Percentiles rank a stretch among this genome's conserved stretches.
Evolutionary conservation across 306 rosid genomes (phyloP).

Genomic region (Prunus salicina): DNA sequence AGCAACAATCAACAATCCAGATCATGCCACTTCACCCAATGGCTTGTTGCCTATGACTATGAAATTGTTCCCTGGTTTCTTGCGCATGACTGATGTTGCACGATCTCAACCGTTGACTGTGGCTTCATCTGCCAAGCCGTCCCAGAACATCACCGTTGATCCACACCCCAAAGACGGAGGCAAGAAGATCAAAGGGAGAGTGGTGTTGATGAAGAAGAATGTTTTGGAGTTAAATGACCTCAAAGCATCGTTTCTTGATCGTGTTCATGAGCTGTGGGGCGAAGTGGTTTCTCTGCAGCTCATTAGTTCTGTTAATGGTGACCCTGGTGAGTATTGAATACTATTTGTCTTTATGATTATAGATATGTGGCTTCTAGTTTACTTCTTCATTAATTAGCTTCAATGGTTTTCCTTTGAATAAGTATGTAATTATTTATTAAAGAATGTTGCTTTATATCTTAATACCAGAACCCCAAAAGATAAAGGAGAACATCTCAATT

Average conservation of each 20-base stretch:
- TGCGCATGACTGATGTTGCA: background rate
- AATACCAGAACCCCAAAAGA: background rate
- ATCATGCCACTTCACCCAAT: background rate
- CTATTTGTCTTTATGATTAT: background rate
- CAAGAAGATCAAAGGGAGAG: constrained; percentile 48
- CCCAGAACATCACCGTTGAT: constrained; percentile 13
- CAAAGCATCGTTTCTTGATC: constrained; percentile 47
- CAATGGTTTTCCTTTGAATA: no score
- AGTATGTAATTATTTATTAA: no score
- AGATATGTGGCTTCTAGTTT: background rate
- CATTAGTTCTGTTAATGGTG: constrained; percentile 45
- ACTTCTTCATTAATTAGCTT: background rate
- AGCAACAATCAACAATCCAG: background rate
- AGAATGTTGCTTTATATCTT: background rate
- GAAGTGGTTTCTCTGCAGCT: constrained; percentile 53
- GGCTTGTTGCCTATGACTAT: background rate
- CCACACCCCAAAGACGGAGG: background rate
- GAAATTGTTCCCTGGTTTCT: background rate
- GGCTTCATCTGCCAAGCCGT: constrained; percentile 12
- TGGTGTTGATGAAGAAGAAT: constrained; percentile 73
- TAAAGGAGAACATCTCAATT: background rate
- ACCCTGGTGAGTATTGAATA: constrained; percentile 34
- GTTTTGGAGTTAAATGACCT: constrained; percentile 69
- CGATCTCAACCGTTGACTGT: constrained; percentile 26
- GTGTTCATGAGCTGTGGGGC: constrained; percentile 58